phyloP scores from a whole-genome alignment of 345 rosid genomes.

The Lepidium aucheri region DNA sequence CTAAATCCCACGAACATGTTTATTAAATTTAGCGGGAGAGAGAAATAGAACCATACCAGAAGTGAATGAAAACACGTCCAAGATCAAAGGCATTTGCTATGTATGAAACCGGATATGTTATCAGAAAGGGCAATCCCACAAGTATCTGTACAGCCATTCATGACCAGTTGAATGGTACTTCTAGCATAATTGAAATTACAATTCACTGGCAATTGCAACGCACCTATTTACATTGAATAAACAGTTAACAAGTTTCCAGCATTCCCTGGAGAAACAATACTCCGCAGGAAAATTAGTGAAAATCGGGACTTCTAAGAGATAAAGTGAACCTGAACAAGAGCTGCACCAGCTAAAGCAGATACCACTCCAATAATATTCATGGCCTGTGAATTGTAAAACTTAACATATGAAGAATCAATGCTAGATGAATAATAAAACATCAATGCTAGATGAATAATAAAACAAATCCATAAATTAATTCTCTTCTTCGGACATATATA shows the following conservation, averaged over 20 bases:
- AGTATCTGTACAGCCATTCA: slow-evolving; percentile 69
- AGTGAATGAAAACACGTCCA: slow-evolving; percentile 92
- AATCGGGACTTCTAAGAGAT: not conserved
- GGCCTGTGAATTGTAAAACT: slow-evolving; percentile 40
- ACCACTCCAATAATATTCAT: slow-evolving; percentile 63
- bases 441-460: too few species aligned
- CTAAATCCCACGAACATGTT: not conserved
- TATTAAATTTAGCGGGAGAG: not conserved
- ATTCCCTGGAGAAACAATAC: not conserved
- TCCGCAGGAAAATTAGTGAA: not conserved
- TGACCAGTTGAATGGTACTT: slow-evolving; percentile 14
- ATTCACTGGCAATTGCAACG: slow-evolving; percentile 40
- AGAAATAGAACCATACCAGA: slow-evolving; percentile 47
- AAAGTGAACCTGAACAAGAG: slow-evolving; percentile 68
- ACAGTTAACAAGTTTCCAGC: slow-evolving; percentile 20
- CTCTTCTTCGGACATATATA: slow-evolving; percentile 8
- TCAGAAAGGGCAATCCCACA: slow-evolving; percentile 79
- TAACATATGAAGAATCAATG: slow-evolving; percentile 14
- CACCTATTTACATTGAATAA: slow-evolving; percentile 40
- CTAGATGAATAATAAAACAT: not conserved
- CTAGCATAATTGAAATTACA: slow-evolving; percentile 21
- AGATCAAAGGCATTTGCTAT: slow-evolving; percentile 85
- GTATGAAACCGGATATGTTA: slow-evolving; percentile 59
- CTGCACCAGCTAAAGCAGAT: slow-evolving; percentile 81
- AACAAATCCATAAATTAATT: not conserved